Evolutionary conservation across 2,329 filamentous ascomycete species (phyloP), one percentile per base, ranked within the genome.

Genomic region (Talaromyces sp.): DNA sequence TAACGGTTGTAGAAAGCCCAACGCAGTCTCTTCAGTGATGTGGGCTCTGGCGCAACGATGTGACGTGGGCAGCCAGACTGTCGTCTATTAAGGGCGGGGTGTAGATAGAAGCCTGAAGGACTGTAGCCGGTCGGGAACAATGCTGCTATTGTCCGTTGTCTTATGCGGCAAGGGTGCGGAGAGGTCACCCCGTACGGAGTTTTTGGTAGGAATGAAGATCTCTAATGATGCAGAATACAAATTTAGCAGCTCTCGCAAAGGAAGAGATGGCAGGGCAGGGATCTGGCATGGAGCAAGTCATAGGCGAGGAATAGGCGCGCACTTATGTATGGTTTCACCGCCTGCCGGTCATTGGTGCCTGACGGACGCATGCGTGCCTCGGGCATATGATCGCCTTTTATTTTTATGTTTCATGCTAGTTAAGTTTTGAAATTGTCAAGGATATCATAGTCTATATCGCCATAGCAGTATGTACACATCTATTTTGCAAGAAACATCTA

Each of bases 31-130:
- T 36, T 65, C 49, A 15, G 61, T 40, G 27, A 59, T 27, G 53
- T 62, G 45, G 25, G 47, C 45, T 62, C 43, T 59, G 47, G 64
- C 59, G 64, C 25, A 65, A 38, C 38, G 59, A 43, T 58, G 64
- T 66, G 64, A 63, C 64, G 64, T 66, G 60, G 60, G 64, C 53
- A 36, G 56, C 56, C 27, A 58, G 51, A n/a, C 27, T 3, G n/a
- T 3, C 27, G 27, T 29, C 27, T 29, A 29, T 29, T 29, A 29
- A 63, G 59, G 63, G 59, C 59, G 64, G 59, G 59, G 64, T 36
- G 40, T 34, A 25, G 36, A 29, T 29, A 29, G 27, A 29, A 29
- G 27, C 27, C 27, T 29, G 27, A 58, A 43, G 64, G 11, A 29
- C 31, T 11, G 34, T 51, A 53, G 49, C 15, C 25, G 62, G 25